These are phyloP conservation scores for Hanseniaspora sp. DNA, from an alignment of 1,139 yeast genomes.

Conservation along the genomic window DNA sequence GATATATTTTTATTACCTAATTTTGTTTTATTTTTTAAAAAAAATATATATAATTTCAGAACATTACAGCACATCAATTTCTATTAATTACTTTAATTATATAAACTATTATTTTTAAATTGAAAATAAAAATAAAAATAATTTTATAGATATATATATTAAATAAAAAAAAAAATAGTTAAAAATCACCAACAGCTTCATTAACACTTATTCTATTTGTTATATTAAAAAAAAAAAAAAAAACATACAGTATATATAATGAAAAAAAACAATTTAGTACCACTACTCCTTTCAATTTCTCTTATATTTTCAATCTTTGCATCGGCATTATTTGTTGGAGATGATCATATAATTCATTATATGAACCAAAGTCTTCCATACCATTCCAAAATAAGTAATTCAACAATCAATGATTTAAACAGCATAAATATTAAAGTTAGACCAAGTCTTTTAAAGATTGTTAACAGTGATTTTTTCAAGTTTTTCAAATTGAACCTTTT, in stretches of 20 bases:
- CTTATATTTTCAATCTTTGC: neutral
- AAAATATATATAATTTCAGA: too few species aligned
- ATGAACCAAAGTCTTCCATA: slow-evolving; percentile 11
- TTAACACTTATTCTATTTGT: neutral
- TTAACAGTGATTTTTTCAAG: slow-evolving; percentile 64
- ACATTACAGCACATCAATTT: too few species aligned
- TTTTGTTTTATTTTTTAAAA: too few species aligned
- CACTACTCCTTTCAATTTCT: neutral
- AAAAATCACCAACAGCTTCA: too few species aligned
- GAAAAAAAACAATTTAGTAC: neutral
- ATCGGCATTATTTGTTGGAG: neutral
- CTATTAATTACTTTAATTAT: too few species aligned
- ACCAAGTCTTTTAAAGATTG: slow-evolving; percentile 46
- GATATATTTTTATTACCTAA: too few species aligned
- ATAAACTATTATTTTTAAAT: too few species aligned
- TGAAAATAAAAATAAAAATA: too few species aligned
- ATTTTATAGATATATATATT: too few species aligned
- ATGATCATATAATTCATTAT: neutral
- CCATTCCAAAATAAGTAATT: slow-evolving; percentile 33
- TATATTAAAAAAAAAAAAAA: neutral
- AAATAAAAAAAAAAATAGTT: too few species aligned
- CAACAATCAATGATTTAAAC: slow-evolving; percentile 46
- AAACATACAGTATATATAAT: too few species aligned
- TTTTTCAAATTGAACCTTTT: slow-evolving; percentile 79
- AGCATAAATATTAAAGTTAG: slow-evolving; percentile 40